phyloP scores from a whole-genome alignment of 1,139 yeast species.

The Candida frijolesensis region DNA sequence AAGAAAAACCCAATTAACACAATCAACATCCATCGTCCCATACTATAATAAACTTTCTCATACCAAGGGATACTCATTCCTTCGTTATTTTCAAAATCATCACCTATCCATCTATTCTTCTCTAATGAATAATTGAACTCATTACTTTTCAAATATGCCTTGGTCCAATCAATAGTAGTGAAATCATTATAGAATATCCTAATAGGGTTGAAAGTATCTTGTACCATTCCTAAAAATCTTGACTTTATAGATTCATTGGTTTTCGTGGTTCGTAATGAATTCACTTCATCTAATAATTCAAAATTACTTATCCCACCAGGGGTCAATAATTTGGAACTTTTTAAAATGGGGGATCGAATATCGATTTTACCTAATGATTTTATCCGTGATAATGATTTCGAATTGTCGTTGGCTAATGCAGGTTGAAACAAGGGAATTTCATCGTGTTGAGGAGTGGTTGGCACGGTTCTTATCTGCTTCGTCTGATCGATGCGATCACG shows the following conservation, averaged over 20 bases:
- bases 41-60: conserved; percentile 25
- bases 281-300: conserved; percentile 7
- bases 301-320: conserved; percentile 14
- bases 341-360: conserved; percentile 22
- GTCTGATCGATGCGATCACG: neutral
- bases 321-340: conserved; percentile 12
- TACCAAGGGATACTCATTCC: conserved; percentile 23
- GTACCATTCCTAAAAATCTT: conserved; percentile 20
- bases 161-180: conserved; percentile 71
- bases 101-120: conserved; percentile 15
- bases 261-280: conserved; percentile 21
- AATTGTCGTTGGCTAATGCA: neutral
- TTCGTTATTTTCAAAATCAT: neutral
- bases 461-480: conserved; percentile 12
- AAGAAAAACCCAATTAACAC: conserved; percentile 50
- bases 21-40: conserved; percentile 54
- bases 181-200: conserved; percentile 59
- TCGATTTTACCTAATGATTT: conserved; percentile 27
- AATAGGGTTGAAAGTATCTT: conserved; percentile 22
- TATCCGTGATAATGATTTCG: conserved; percentile 16
- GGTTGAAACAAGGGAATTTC: neutral
- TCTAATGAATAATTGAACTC: conserved; percentile 43
- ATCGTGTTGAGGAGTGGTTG: conserved; percentile 14
- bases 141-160: conserved; percentile 52
- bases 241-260: conserved; percentile 24